These are phyloP conservation scores for Ettlia oleoabundans DNA, from an alignment of 139 green algal genomes.

Conservation along the genomic window DNA sequence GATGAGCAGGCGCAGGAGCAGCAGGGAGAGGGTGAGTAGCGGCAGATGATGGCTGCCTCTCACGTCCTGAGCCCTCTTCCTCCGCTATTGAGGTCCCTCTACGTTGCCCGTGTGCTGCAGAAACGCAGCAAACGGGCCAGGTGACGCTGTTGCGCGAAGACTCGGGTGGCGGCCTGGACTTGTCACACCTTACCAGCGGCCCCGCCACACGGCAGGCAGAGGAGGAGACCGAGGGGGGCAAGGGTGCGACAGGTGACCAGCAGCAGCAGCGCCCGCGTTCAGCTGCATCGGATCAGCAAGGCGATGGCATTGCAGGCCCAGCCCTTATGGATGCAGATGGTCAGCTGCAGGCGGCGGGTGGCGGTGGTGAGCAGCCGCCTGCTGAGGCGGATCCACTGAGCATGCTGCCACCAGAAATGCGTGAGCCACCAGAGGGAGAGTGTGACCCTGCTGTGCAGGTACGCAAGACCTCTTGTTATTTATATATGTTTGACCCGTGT, in stretches of 20 bases:
- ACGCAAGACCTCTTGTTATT: not conserved
- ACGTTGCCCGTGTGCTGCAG: not conserved
- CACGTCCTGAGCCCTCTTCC: not conserved
- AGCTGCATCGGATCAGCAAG: not conserved
- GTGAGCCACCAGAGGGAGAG: constrained; percentile 11
- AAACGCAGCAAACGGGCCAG: constrained; percentile 11
- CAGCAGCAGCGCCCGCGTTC: not conserved
- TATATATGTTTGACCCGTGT: no score
- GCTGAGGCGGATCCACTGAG: not conserved
- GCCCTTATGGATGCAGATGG: not conserved
- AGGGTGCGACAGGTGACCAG: not conserved
- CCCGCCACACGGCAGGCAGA: no score
- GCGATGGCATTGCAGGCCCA: not conserved
- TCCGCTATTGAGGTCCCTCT: no score
- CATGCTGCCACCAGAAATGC: constrained; percentile 36
- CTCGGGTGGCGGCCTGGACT: constrained; percentile 3
- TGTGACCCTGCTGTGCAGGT: constrained; percentile 15
- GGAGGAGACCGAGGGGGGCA: not conserved
- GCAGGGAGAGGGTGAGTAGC: constrained; percentile 1
- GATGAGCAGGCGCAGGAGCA: constrained; percentile 3
- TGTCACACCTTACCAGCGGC: constrained; percentile 27
- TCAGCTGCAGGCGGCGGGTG: not conserved
- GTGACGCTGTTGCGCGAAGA: constrained; percentile 17
- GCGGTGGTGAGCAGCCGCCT: constrained; percentile 21
- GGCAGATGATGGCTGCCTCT: not conserved